A percentile compares a stretch with the other conserved stretches of the same genome.
Evolutionary conservation across 495 filamentous ascomycete species (phyloP).

Genomic region (Neurospora sp.): DNA sequence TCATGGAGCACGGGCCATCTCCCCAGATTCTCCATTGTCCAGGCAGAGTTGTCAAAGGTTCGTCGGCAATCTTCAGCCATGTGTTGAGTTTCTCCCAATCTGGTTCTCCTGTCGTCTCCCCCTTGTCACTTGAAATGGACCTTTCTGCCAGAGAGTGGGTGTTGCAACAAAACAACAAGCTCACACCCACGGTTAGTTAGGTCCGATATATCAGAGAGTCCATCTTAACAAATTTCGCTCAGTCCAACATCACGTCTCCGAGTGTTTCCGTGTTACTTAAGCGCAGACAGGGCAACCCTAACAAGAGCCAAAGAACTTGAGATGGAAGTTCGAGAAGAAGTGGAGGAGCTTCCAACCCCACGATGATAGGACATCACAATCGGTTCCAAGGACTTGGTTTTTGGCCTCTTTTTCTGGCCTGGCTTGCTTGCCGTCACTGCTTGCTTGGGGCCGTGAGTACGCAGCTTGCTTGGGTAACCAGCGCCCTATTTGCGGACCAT

Average conservation of each 20-base stretch:
- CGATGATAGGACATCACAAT: background rate
- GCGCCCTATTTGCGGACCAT: background rate
- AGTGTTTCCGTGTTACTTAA: background rate
- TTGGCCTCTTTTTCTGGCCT: background rate
- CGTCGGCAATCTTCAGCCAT: background rate
- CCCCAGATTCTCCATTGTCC: background rate
- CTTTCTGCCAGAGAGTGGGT: background rate
- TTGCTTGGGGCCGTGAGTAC: background rate
- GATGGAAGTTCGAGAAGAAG: background rate
- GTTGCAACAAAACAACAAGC: background rate
- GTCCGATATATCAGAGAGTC: background rate
- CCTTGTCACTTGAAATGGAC: background rate
- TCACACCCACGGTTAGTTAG: background rate
- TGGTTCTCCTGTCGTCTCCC: background rate
- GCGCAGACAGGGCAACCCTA: background rate
- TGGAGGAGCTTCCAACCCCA: background rate
- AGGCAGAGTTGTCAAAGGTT: background rate
- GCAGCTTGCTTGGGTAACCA: background rate
- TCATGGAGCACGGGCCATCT: background rate
- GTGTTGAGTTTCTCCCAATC: background rate
- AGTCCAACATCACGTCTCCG: background rate
- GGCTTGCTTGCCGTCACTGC: background rate
- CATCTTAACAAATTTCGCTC: background rate
- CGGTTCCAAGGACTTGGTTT: background rate
- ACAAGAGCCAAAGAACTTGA: background rate